Percentiles rank a stretch among this genome's conserved stretches.
phyloP scores from a whole-genome alignment of 2,329 filamentous ascomycete genomes.

The Fusarium nelsonii region DNA sequence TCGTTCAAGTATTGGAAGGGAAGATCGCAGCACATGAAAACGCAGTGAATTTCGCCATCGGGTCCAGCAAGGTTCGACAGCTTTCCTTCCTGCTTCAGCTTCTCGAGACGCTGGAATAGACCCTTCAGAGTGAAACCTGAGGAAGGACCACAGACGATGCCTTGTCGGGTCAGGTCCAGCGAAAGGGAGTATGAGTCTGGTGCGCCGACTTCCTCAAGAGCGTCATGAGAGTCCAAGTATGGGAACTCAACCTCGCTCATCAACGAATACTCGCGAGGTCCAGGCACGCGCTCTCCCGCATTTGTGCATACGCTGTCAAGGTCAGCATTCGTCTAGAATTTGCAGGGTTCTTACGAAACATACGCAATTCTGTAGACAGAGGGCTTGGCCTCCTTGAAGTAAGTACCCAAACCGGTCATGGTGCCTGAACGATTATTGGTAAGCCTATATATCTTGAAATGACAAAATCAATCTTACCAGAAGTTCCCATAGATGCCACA shows the following conservation, averaged over 20 bases:
- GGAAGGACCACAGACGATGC: slow-evolving; percentile 71
- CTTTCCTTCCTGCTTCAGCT: slow-evolving; percentile 59
- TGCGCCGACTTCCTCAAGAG: slow-evolving; percentile 67
- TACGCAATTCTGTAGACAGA: slow-evolving; percentile 57
- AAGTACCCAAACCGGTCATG: slow-evolving; percentile 63
- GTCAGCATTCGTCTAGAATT: slow-evolving; percentile 10
- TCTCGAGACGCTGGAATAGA: slow-evolving; percentile 62
- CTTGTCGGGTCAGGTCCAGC: slow-evolving; percentile 66
- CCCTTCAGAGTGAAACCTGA: slow-evolving; percentile 69
- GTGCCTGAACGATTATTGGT: slow-evolving; percentile 48
- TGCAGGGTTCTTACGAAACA: not conserved
- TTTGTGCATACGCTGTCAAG: slow-evolving; percentile 66
- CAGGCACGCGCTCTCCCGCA: slow-evolving; percentile 68
- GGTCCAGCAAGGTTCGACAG: slow-evolving; percentile 60
- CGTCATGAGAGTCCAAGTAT: slow-evolving; percentile 66
- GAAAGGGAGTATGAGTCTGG: slow-evolving; percentile 66
- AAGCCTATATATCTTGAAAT: not conserved
- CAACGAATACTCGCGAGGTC: slow-evolving; percentile 65
- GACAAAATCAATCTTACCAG: slow-evolving; percentile 30
- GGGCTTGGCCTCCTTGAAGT: slow-evolving; percentile 64
- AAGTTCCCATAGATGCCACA: slow-evolving; percentile 67
- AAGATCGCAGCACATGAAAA: slow-evolving; percentile 72
- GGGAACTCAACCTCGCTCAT: slow-evolving; percentile 67
- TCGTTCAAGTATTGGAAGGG: slow-evolving; percentile 72
- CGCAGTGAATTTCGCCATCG: slow-evolving; percentile 63